Evolutionary conservation across 495 filamentous ascomycete species (phyloP), one percentile per base, ranked within the genome.

Genomic region (Aspergillus coremiiformis): DNA sequence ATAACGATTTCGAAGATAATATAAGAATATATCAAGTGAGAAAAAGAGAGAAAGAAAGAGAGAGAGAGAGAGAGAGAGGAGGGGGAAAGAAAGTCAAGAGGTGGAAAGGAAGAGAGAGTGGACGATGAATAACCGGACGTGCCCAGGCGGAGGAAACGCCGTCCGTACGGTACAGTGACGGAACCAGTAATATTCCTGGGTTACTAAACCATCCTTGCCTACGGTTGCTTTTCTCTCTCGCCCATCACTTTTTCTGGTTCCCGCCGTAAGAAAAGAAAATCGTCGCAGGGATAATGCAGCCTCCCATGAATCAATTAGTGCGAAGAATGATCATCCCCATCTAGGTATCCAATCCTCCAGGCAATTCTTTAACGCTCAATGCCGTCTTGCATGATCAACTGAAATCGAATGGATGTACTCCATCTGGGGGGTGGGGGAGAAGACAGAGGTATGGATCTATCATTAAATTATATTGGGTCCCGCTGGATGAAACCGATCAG

Each of bases 261-360:
- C 55, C 55, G 55, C 51, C 55, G 51, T 58, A 54, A 54, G 55
- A 58, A 41, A 23, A 44, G 49, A 56, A 53, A 57, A 53, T 57
- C 39, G 26, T 21, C 32, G 12, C 37, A 41, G 37, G 37, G 33
- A 37, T 37, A n/a, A 11, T 2, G 37, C 37, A 41, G 1, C 19
- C 37, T 35, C 32, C 0, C 19, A 41, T 21, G 12, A 1, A 29
- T 29, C 29, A 29, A n/a, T 27, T 22, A 6, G 1, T 26, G 1
- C 14, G 2, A 4, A n/a, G n/a, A 20, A 44, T 43, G 41, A 23
- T 44, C 41, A 44, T 14, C 41, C 21, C 41, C 41, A 44, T 23
- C 11, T 15, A 5, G 11, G 9, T 7, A 9, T 11, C 24, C 4
- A 9, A 4, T 27, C 24, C 24, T 4, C 4, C 24, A 27, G 24